Base-by-base conservation (phyloP, 108 stramenopile genomes). In the Seminavis robusta region DNA sequence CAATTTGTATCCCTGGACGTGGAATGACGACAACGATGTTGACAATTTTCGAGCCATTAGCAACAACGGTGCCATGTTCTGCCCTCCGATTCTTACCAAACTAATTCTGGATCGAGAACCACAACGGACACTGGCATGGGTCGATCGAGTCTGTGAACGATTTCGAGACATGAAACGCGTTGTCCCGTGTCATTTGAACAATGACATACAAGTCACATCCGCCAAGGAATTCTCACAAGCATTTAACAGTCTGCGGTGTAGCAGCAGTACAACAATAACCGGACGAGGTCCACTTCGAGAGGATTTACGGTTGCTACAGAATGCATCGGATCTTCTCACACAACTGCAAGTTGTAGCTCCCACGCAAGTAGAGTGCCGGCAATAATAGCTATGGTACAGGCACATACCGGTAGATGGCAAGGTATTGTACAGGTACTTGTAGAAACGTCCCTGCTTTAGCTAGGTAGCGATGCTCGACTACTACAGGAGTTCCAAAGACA, bases 21-120 rank as follows among this genome's bases (percentile, higher is more conserved):
- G 94, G 94, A 56, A 69, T 30, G 77, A 63, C 27, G 61, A 72
- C 55, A 72, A 51, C 11, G 90, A 90, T 34, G 41, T 54, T 5
- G 41, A 32, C 1, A 83, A 74, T 46, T 91, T 90, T 59, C 42
- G 76, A 33, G 81, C 74, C 19, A 71, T 88, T 46, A 79, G 77
- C 19, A 44, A 69, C 32, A 53, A 72, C 29, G 87, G 87, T 16
- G 72, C 57, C 30, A 43, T 92, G 4, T 91, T 94, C 43, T 92
- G 92, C 47, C 88, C 95, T 1, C 95, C 95, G 13, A 96, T 96
- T 47, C 50, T 96, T 41, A 92, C 92, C 25, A 90, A 88, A 54
- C 76, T 94, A 13, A 94, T 96, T 40, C 61, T 94, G 19, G 87
- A 94, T 54, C 65, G 95, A 21, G 93, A 94, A 53, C 90, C 84